Conservation (phyloP, 352 stramenopile species). For the Detonula confervacea region DNA sequence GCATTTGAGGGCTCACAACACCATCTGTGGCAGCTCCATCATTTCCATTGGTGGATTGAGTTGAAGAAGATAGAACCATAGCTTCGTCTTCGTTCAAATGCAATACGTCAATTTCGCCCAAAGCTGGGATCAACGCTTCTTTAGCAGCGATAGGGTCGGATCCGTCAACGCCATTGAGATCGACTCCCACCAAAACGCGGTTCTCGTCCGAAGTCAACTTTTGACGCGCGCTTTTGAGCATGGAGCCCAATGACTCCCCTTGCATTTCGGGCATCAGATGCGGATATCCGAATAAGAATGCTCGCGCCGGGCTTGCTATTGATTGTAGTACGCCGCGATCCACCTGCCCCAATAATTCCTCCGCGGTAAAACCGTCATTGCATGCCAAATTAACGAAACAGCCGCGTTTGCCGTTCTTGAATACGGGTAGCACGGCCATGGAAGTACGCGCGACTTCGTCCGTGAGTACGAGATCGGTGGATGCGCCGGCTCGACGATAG, state of each 20-base stretch:
- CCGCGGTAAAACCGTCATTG: conserved; percentile 50
- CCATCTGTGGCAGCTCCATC: conserved; percentile 15
- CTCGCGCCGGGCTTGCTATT: conserved; percentile 11
- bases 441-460: conserved; percentile 33
- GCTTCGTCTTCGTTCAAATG: conserved; percentile 64
- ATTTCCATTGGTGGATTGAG: conserved; percentile 5
- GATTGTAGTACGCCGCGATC: conserved; percentile 13
- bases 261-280: conserved; percentile 59
- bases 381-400: conserved; percentile 59
- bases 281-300: conserved; percentile 59
- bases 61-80: conserved; percentile 28
- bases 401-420: conserved; percentile 44
- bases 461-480: conserved; percentile 34
- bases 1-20: conserved; percentile 26
- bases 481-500: conserved; percentile 46
- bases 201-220: conserved; percentile 17
- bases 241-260: conserved; percentile 34
- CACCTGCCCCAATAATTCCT: conserved; percentile 42
- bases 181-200: conserved; percentile 39
- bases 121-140: conserved; percentile 42
- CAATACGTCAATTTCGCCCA: conserved; percentile 48
- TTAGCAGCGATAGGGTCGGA: conserved; percentile 28
- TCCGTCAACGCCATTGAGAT: conserved; percentile 57
- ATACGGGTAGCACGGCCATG: conserved; percentile 54
- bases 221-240: conserved; percentile 30